These are phyloP conservation scores for Saccharomycopsis sp. DNA, from an alignment of 805 yeast species.

Conservation along the genomic window DNA sequence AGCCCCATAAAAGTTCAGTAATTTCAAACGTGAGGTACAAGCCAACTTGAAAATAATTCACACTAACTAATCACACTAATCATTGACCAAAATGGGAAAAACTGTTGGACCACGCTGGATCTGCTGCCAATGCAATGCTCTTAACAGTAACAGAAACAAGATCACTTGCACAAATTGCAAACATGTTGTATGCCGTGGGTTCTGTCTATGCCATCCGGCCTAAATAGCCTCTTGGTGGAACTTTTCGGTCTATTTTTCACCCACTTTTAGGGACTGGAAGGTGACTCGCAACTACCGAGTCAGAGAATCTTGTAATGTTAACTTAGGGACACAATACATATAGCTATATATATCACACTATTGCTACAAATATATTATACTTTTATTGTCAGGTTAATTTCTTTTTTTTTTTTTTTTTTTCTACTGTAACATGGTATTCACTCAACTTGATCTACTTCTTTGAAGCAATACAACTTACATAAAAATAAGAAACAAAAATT, in stretches of 20 bases:
- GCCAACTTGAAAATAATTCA: neutral
- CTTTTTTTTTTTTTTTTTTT: too few relatives aligned
- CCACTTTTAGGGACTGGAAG: too few relatives aligned
- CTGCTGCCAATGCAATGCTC: neutral
- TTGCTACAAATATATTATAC: too few relatives aligned
- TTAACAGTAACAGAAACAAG: neutral
- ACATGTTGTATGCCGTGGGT: neutral
- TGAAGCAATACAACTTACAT: neutral
- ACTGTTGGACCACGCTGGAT: neutral
- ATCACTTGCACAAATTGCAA: neutral
- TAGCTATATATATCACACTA: too few relatives aligned
- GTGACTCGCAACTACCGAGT: too few relatives aligned
- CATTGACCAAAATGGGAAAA: neutral
- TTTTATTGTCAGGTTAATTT: too few relatives aligned
- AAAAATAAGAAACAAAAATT: neutral
- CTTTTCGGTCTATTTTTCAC: neutral
- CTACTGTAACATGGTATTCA: too few relatives aligned
- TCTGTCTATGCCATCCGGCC: neutral
- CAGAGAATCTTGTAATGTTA: too few relatives aligned
- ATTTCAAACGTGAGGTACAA: neutral
- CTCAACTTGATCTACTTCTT: too few relatives aligned
- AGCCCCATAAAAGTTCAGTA: too few relatives aligned
- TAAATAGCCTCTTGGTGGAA: neutral
- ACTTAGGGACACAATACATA: too few relatives aligned
- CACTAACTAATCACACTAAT: neutral